Base-by-base conservation (phyloP, 1,139 yeast genomes). In the Keqinozyma sinolaborantium region DNA sequence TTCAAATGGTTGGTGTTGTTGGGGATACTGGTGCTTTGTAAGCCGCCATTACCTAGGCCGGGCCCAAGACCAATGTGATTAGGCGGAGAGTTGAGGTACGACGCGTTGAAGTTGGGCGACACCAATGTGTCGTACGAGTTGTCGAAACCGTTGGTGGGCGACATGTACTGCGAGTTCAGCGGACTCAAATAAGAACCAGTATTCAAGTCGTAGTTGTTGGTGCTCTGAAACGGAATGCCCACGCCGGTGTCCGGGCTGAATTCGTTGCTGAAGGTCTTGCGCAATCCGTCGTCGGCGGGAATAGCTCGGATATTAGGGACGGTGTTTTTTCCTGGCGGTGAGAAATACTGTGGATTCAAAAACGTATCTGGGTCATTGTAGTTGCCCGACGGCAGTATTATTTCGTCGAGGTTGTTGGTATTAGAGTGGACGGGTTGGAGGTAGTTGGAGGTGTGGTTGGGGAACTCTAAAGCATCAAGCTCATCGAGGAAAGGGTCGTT, bases 311-410 rank as follows among this genome's bases (percentile, higher is more conserved):
- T 18, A 16, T 31, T 31, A 10, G 35, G 20, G 30, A 37, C 35
- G 5, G 42, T 26, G 23, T 38, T 42, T 30, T 47, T 55, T 12
- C 48, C 52, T 4, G 67, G 58, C 3, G 73, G 73, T 2, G 72
- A 64, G 35, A 68, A 68, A 44, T 65, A 67, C 37, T 64, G 70
- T 5, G 71, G 60, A 31, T 58, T 63, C 29, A 64, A 44, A 31
- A 60, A 64, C 28, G 53, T 36, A 26, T 42, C 39, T 30, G 45
- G 40, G 14, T 36, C 41, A 20, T 37, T 42, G 18, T 33, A 38
- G 23, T 38, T 44, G 31, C 48, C 48, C 31, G 47, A 46, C 2
- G 71, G 71, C 3, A 67, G 63, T 24, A 64, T 57, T 14, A 64
- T 46, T 40, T 61, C 69, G 38, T 64, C 70, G 29, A 64, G 48